These are phyloP conservation scores for Mesotaenium endlicherianum DNA, from an alignment of 139 green algal genomes.

Conservation along the genomic window DNA sequence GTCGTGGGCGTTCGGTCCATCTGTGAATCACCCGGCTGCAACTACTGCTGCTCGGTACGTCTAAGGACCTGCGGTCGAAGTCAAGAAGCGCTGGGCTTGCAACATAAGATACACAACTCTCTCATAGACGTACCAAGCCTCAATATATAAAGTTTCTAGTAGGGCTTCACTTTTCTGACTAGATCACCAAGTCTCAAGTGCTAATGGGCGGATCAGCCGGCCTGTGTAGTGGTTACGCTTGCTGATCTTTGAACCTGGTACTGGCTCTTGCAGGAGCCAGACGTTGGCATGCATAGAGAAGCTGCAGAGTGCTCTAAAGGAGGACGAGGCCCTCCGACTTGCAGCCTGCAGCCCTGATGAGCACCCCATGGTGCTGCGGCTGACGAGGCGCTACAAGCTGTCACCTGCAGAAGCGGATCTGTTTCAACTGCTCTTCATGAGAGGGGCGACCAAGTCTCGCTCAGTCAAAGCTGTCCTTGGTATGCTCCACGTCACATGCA, in stretches of 20 bases:
- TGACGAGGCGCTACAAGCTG: not conserved
- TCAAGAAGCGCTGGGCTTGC: not conserved
- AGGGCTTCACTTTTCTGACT: not conserved
- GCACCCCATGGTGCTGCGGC: not conserved
- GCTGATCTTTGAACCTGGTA: not conserved
- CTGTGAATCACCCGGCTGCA: not conserved
- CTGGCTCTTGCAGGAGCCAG: not conserved
- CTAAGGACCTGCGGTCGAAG: not conserved
- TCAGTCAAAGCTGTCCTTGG: not conserved
- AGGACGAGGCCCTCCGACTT: not conserved
- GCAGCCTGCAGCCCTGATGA: not conserved
- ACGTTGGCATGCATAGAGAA: not conserved
- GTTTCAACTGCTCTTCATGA: constrained; percentile 4
- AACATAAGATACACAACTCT: not conserved
- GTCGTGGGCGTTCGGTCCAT: not conserved
- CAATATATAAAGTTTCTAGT: not conserved
- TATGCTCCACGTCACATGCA: no score
- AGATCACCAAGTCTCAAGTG: not conserved
- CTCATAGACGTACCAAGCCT: not conserved
- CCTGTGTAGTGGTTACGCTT: not conserved
- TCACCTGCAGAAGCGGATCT: not conserved
- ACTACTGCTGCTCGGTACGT: not conserved
- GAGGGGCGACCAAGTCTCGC: not conserved
- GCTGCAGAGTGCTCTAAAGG: not conserved
- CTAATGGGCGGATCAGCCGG: not conserved